phyloP scores from a whole-genome alignment of 108 stramenopile species.

The Pelagomonas calceolata region DNA sequence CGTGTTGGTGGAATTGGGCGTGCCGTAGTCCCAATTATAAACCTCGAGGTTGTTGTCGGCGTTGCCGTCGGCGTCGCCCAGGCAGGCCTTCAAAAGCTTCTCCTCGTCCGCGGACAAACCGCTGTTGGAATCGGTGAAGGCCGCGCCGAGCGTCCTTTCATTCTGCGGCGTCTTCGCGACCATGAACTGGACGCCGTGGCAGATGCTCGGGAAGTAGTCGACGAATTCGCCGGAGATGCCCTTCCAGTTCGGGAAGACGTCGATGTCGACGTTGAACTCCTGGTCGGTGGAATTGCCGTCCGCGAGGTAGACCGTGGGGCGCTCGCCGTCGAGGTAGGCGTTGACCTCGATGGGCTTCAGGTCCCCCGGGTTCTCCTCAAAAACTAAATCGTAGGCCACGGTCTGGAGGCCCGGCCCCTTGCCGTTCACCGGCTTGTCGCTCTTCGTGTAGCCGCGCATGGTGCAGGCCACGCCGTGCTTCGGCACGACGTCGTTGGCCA shows the following conservation, averaged over 20 bases:
- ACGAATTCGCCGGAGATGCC: constrained; percentile 41
- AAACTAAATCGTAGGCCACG: constrained; percentile 34
- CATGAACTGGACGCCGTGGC: constrained; percentile 39
- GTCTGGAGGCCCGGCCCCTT: background rate
- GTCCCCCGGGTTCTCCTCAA: constrained; percentile 38
- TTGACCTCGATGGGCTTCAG: constrained; percentile 40
- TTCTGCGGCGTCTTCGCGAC: constrained; percentile 29
- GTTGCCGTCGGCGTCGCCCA: constrained; percentile 54
- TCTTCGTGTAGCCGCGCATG: no score
- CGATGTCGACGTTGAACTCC: background rate
- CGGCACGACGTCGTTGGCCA: constrained; percentile 50
- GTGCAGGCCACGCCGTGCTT: constrained; percentile 28
- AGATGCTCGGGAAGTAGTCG: constrained; percentile 46
- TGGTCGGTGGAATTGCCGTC: constrained; percentile 14
- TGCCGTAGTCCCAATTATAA: constrained; percentile 52
- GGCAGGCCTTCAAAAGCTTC: constrained; percentile 48
- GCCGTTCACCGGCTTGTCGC: constrained; percentile 1
- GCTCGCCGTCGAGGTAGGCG: constrained; percentile 39
- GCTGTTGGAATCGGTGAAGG: constrained; percentile 26
- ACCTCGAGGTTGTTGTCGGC: constrained; percentile 47
- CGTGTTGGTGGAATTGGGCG: constrained; percentile 10
- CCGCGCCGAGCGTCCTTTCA: constrained; percentile 28
- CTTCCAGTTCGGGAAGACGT: constrained; percentile 24
- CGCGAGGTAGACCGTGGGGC: constrained; percentile 26
- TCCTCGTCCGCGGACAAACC: constrained; percentile 24